Conservation (phyloP, 352 stramenopile genomes). For the Pythium insidiosum region DNA sequence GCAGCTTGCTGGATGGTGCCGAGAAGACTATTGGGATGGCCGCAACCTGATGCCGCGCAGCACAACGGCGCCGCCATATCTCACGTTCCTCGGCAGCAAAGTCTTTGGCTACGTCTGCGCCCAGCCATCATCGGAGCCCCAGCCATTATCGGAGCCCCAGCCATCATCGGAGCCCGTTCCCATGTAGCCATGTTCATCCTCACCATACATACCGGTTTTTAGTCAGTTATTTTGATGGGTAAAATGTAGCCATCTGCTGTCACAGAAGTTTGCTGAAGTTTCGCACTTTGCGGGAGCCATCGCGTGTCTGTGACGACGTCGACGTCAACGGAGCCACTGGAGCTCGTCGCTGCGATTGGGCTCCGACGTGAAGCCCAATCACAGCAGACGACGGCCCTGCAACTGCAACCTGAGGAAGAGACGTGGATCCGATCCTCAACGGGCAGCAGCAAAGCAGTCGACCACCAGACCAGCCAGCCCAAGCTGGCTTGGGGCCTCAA, state of each 20-base stretch:
- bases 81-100: conserved; percentile 83
- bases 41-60: conserved; percentile 59
- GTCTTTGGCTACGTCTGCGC: conserved; percentile 54
- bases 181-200: background rate
- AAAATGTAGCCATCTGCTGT: conserved; percentile 16
- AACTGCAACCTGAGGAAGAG: conserved; percentile 38
- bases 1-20: conserved; percentile 51
- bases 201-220: background rate
- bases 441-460: background rate
- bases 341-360: conserved; percentile 11
- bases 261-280: no score
- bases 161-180: background rate
- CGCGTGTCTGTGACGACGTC: conserved; percentile 12
- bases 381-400: no score
- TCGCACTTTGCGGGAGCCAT: conserved; percentile 10
- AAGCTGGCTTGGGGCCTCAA: background rate
- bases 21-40: conserved; percentile 68
- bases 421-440: no score
- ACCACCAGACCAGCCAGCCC: background rate
- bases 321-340: conserved; percentile 14
- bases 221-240: background rate
- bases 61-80: conserved; percentile 25
- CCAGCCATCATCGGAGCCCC: background rate
- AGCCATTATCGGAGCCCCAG: background rate
- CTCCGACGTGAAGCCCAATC: no score